phyloP scores from a whole-genome alignment of 2,329 filamentous ascomycete species.

The Aspergillus transmontanensis region DNA sequence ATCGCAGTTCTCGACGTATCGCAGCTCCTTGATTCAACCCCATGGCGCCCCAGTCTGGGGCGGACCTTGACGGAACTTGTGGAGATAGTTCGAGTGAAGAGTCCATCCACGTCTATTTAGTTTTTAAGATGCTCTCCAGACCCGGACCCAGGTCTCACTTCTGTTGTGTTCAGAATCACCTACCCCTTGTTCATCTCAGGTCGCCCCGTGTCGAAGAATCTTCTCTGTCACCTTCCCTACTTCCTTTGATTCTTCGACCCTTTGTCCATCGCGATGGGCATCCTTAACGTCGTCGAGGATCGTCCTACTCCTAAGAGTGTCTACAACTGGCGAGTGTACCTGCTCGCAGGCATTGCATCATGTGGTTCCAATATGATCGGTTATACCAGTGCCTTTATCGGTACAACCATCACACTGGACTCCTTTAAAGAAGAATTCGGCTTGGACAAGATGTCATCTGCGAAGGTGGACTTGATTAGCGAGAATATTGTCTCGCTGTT shows the following conservation, averaged over 20 bases:
- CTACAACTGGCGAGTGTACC: constrained; percentile 63
- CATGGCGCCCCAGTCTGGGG: constrained; percentile 33
- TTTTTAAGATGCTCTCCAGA: constrained; percentile 15
- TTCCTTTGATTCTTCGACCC: constrained; percentile 10
- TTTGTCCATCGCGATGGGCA: constrained; percentile 27
- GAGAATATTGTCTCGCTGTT: constrained; percentile 77
- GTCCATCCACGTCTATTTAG: constrained; percentile 18
- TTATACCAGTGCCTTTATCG: constrained; percentile 75
- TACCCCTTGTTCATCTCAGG: constrained; percentile 4
- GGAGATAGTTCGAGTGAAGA: constrained; percentile 28
- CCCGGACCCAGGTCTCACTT: constrained; percentile 17
- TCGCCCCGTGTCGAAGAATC: neutral
- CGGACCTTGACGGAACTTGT: constrained; percentile 27
- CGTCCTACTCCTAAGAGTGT: constrained; percentile 58
- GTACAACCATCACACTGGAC: constrained; percentile 69
- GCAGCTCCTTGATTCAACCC: constrained; percentile 24
- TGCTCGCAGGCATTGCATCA: constrained; percentile 55
- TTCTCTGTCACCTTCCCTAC: constrained; percentile 5
- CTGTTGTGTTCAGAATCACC: neutral
- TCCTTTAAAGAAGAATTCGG: constrained; percentile 70
- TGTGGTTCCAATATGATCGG: constrained; percentile 62
- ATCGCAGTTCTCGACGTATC: constrained; percentile 17
- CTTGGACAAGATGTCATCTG: constrained; percentile 54
- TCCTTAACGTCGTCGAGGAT: constrained; percentile 44
- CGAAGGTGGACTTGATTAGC: constrained; percentile 61